These are phyloP conservation scores for Pythium sukuiense DNA, from an alignment of 352 stramenopile species.

Conservation along the genomic window DNA sequence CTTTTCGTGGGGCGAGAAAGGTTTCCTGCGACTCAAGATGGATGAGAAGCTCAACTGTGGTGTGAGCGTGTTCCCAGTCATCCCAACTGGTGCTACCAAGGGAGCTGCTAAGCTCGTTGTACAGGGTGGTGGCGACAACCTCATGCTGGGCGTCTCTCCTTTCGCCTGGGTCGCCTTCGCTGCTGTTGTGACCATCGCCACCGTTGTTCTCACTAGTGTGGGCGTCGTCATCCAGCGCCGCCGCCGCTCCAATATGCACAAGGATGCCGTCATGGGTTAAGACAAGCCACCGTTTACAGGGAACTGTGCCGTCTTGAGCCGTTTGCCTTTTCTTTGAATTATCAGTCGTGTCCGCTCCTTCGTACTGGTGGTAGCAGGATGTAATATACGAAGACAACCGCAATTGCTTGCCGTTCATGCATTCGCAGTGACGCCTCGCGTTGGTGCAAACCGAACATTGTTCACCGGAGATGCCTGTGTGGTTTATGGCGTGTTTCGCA, in stretches of 20 bases:
- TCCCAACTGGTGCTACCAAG: conserved; percentile 53
- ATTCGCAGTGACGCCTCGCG: too few species aligned
- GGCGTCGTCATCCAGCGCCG: conserved; percentile 33
- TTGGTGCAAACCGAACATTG: too few species aligned
- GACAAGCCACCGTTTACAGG: not conserved
- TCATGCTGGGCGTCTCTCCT: conserved; percentile 38
- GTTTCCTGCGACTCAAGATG: conserved; percentile 60
- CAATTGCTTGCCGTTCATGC: not conserved
- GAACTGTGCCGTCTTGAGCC: not conserved
- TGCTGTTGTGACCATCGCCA: conserved; percentile 24
- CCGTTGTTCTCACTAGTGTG: conserved; percentile 31
- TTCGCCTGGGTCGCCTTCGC: conserved; percentile 35
- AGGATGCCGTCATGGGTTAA: conserved; percentile 17
- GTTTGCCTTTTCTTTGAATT: not conserved
- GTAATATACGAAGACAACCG: conserved; percentile 4
- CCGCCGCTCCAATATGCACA: conserved; percentile 13
- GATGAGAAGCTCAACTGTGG: conserved; percentile 82
- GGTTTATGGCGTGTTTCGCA: not conserved
- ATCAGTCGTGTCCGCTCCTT: not conserved
- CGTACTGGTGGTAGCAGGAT: not conserved
- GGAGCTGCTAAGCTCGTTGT: conserved; percentile 43
- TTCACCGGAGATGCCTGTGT: not conserved
- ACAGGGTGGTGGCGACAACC: conserved; percentile 46
- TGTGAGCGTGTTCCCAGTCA: conserved; percentile 71
- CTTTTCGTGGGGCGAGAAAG: conserved; percentile 64